These are phyloP conservation scores for Bipolaris bicolor DNA, from an alignment of 2,329 filamentous ascomycete species.

Conservation along the genomic window DNA sequence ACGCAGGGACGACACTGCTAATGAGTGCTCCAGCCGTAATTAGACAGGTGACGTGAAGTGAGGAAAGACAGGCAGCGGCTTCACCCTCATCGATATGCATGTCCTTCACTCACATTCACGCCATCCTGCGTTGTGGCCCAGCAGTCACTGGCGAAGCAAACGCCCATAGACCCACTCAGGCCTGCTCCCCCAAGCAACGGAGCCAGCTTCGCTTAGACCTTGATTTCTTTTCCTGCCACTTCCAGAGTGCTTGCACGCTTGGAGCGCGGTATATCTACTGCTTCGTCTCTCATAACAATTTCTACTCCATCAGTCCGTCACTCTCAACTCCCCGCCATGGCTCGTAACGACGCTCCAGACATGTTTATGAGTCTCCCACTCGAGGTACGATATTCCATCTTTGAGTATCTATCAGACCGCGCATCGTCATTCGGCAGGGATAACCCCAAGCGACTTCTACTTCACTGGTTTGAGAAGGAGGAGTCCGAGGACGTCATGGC, in stretches of 20 bases:
- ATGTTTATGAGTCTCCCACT: slow-evolving; percentile 36
- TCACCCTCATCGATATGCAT: slow-evolving; percentile 1
- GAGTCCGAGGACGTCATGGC: slow-evolving; percentile 32
- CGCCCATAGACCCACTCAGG: slow-evolving; percentile 12
- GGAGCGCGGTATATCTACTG: background rate
- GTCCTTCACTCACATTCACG: background rate
- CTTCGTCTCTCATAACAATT: background rate
- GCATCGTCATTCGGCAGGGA: slow-evolving; percentile 15
- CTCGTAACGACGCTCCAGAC: slow-evolving; percentile 7
- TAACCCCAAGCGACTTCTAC: slow-evolving; percentile 35
- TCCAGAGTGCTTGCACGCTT: background rate
- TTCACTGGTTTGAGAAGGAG: slow-evolving; percentile 46
- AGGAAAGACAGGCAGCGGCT: background rate
- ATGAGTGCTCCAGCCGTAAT: background rate
- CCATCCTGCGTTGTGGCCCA: background rate
- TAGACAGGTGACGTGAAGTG: background rate
- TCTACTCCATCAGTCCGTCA: background rate
- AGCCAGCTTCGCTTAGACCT: slow-evolving; percentile 1
- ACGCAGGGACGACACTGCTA: slow-evolving; percentile 8
- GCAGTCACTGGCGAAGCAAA: slow-evolving; percentile 10
- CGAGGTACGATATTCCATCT: slow-evolving; percentile 43
- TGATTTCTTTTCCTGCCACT: background rate
- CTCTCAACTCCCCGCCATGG: slow-evolving; percentile 7
- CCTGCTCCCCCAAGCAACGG: slow-evolving; percentile 28
- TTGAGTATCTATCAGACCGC: slow-evolving; percentile 26